Evolutionary conservation across 75 land plant genomes (phyloP).

Genomic region (Selaginella moellendorffii): DNA sequence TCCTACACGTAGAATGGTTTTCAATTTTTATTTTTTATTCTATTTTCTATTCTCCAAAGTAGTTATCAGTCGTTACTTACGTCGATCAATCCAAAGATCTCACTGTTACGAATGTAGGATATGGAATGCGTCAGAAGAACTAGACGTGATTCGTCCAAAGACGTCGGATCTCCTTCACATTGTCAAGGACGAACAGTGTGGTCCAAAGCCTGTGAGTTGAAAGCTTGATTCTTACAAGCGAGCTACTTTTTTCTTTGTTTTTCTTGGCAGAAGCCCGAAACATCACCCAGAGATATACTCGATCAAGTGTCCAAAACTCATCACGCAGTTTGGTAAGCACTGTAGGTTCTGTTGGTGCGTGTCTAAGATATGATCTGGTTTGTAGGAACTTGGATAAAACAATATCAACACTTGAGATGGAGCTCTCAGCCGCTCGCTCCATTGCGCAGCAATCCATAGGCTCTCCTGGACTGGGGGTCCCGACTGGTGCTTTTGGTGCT

Average conservation of each 20-base stretch:
- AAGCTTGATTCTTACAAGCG: neutral
- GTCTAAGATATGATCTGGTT: constrained; percentile 4
- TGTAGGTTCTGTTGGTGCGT: neutral
- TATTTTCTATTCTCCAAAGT: too few relatives aligned
- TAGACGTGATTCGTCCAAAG: neutral
- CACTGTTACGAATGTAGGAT: neutral
- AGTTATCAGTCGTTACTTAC: neutral
- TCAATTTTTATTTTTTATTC: too few relatives aligned
- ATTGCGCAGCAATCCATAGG: constrained; percentile 24
- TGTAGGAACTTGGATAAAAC: constrained; percentile 63
- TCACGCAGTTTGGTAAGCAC: constrained; percentile 42
- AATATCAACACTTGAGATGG: constrained; percentile 62
- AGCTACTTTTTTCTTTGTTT: neutral
- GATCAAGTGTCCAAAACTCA: constrained; percentile 49
- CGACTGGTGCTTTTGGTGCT: constrained; percentile 8
- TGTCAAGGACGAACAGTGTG: neutral
- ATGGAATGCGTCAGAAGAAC: neutral
- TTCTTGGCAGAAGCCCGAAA: constrained; percentile 5
- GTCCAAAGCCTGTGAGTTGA: neutral
- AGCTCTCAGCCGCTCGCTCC: constrained; percentile 65
- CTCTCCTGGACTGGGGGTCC: constrained; percentile 20
- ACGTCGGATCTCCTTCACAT: neutral
- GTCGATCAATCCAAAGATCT: neutral
- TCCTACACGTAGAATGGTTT: too few relatives aligned
- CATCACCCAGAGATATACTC: constrained; percentile 17